Base-by-base conservation (phyloP, 129 eudicot genomes). In the Flaveria brownii region DNA sequence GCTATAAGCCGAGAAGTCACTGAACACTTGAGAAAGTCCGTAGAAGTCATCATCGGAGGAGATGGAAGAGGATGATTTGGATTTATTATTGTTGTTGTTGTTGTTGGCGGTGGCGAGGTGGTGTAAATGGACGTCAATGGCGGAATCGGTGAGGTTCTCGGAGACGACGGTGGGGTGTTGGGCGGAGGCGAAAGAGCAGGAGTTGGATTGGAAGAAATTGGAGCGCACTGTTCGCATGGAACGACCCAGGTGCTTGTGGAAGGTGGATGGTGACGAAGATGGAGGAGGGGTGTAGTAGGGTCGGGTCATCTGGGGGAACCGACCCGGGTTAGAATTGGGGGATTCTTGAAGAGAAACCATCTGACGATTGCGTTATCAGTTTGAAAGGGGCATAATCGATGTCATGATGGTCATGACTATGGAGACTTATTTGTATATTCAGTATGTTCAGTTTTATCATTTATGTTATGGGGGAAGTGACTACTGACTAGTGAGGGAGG, bases 201-300 rank as follows among this genome's bases (percentile, higher is more conserved):
- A 73, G 72, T 64, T 46, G 76, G 90, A 63, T 1, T 73, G 74
- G 80, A 43, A 84, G 72, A 88, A 47, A 45, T 69, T 86, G 28
- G 98, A 93, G 10, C 98, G 95, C 56, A 93, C 75, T 1, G 96
- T 93, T 18, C 98, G 77, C 98, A 90, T 93, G 45, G 98, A 93
- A 3, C 98, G 96, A 55, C 90, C 98, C 1, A 81, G 63, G 30
- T 86, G 81, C 6, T 91, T 85, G 70, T 86, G 85, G 55, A 89
- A 80, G 50, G 79, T 81, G 59, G 74, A 77, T 4, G 75, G 81
- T 0, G 93, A 69, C 50, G 91, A 88, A 22, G 90, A 82, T 3
- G 89, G 81, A 30, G 95, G 89, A 17, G 92, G 96, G 4, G 92
- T 87, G 85, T 87, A 89, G 70, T 82, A 87, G 87, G 90, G 86